Base-by-base conservation (phyloP, 1,139 yeast species). In the Zygosaccharomyces pseudobailii region DNA sequence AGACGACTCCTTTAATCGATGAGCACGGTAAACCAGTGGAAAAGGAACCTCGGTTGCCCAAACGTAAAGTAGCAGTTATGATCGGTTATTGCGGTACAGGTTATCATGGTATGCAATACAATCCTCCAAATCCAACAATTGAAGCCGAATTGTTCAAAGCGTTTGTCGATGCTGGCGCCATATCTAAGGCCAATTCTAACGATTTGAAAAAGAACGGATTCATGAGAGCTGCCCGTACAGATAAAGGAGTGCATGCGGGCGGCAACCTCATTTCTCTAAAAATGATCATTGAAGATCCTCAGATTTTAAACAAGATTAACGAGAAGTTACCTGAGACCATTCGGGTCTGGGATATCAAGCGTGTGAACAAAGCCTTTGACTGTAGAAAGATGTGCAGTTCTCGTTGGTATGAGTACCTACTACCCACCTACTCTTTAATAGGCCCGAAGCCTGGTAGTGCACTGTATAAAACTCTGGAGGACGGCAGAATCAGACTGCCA, bases 231-330 rank as follows among this genome's bases (percentile, higher is more conserved):
- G 98, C 98, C 3, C 77, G 98, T 68, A 92, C 99, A 4, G 99
- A 92, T 66, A 94, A 92, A 68, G 99, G 98, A 52, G 99, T 92
- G 13, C 99, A 92, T 68, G 98, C 99, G 22, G 97, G 97, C 4
- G 97, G 98, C 24, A 92, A 92, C 64, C 89, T 92, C 27, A 80
- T 94, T 38, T 86, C 96, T 6, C 73, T 88, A 59, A 92, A 92
- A 65, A 72, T 92, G 73, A 89, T 90, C 59, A 78, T 90, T 49
- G 97, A 90, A 64, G 97, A 90, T 60, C 78, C 76, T n/a, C 84
- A 86, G 47, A 76, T 90, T 45, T 74, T 85, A 38, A 73, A 75
- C 37, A 86, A 82, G 65, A 84, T 94, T 67, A 92, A 92, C 66
- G 68, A 73, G 1, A 66, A 74, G 41, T 73, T 92, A 48, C 98